Evolutionary conservation across 139 green algal species (phyloP), one percentile per base, ranked within the genome.

Genomic region (Coelastrella sp.): DNA sequence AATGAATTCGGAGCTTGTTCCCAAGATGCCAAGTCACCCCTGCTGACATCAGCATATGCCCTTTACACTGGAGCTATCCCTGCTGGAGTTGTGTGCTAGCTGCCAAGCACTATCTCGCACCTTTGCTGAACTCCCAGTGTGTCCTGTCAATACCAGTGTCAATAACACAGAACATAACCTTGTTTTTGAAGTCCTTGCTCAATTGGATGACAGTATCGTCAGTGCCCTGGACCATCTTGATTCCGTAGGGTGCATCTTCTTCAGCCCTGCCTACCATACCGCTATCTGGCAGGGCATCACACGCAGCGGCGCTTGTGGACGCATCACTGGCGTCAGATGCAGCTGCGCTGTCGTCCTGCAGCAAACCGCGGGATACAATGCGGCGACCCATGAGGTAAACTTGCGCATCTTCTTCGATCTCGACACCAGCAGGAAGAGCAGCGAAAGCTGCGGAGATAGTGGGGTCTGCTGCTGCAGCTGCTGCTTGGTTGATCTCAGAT

Each of bases 141-240:
- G 14, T 83, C 54, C 77, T 83, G 68, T 88, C 83, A 19, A 80
- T 16, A 3, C 83, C 83, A 22, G 83, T 80, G 68, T 88, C 83
- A 22, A 88, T 88, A 54, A 88, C 68, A 7, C 83, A 88, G 66
- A n/a, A 88, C 68, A 88, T 23, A 19, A 88, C 83, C 11, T 68
- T 66, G 5, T 23, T 56, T 7, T 56, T 80, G 68, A n/a, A 32
- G 7, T 73, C 20, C 8, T 71, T 16, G 5, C 17, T n/a, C 5
- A 80, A 7, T 6, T 80, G 47, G 5, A 77, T 23, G n/a, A 88
- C 32, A 3, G 60, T 14, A 13, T 23, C 4, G 6, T n/a, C 17
- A n/a, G 77, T 59, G 11, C 58, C 83, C 54, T 88, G 83, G 6
- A 88, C 68, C 68, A 80, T 80, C 68, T 80, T 88, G 22, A 80